Base-by-base conservation (phyloP, 2,329 filamentous ascomycete genomes). In the Bipolaris victoriae region DNA sequence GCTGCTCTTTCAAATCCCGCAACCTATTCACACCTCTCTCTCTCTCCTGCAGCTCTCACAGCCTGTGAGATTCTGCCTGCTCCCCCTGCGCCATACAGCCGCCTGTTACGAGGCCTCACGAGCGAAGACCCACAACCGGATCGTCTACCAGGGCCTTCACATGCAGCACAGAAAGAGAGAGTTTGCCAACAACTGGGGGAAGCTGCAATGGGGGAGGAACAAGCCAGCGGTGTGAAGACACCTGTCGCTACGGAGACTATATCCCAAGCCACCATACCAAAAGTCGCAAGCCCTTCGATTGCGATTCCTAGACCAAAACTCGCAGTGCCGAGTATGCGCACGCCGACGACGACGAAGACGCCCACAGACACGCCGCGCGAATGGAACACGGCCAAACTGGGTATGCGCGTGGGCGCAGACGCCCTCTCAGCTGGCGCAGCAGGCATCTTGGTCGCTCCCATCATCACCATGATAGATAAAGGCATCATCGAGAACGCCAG, bases 391-490 rank as follows among this genome's bases (percentile, higher is more conserved):
- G 84, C 86, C 63, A 88, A 90, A 65, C 77, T 96, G 53, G 84
- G 84, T 13, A 75, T 83, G 63, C 84, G 92, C 50, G 71, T 96
- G 11, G 85, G 82, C 41, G 84, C 87, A 15, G 92, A 97, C 79
- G 76, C 85, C 20, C 76, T 84, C 43, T 88, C 89, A 68, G 92
- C 91, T 1, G 83, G 85, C 1, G 84, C 85, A 44, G 91, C 92
- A 10, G 91, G 89, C 1, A 84, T 84, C 6, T 79, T 95, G 59
- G 89, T 97, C 46, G 91, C 92, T 52, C 92, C 93, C 1, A 74
- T 96, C 37, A 94, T 97, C 62, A 90, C 90, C 36, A 89, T 95
- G 64, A 95, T 97, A 77, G 92, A 97, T 16, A 62, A 88, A 71
- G 88, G 86, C 57, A 91, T 92, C 70, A 92, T 92, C 81, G 89